Evolutionary conservation across 2,329 filamentous ascomycete genomes (phyloP).

Genomic region (Didymella pinodella): DNA sequence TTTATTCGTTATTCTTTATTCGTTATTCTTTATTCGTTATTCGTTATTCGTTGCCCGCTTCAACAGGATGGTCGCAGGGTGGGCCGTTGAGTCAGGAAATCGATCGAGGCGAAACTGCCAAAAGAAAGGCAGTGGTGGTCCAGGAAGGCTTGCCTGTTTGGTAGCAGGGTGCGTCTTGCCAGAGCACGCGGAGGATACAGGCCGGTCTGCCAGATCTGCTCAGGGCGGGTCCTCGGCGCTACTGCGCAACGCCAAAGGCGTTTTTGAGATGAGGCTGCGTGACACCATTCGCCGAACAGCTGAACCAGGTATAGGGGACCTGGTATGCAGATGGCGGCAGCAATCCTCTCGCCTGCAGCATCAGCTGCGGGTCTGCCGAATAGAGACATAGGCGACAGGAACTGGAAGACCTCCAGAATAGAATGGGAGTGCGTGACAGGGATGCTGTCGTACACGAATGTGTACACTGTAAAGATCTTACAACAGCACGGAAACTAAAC

Average conservation of each 20-base stretch:
- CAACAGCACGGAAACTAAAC: constrained; percentile 16
- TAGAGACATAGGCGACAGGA: constrained; percentile 26
- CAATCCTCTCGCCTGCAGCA: constrained; percentile 36
- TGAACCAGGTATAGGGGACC: constrained; percentile 40
- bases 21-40: not conserved
- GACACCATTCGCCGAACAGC: constrained; percentile 34
- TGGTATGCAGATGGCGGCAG: constrained; percentile 30
- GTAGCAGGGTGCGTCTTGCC: constrained; percentile 27
- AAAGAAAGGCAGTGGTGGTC: constrained; percentile 23
- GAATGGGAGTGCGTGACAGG: constrained; percentile 17
- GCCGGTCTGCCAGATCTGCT: constrained; percentile 17
- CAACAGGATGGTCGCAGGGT: constrained; percentile 37
- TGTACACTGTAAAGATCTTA: constrained; percentile 13
- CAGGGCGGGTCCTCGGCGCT: constrained; percentile 28
- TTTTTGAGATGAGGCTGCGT: constrained; percentile 43
- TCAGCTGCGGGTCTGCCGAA: constrained; percentile 34
- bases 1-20: constrained; percentile 7
- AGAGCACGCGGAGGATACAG: constrained; percentile 31
- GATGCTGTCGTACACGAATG: constrained; percentile 18
- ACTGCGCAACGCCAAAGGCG: constrained; percentile 29
- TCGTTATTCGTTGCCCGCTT: constrained; percentile 23
- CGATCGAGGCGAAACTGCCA: constrained; percentile 30
- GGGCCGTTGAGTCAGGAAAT: constrained; percentile 15
- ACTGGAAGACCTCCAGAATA: constrained; percentile 12
- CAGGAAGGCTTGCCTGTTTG: constrained; percentile 28